Percentiles rank a stretch among this genome's conserved stretches.
Evolutionary conservation across 2,329 filamentous ascomycete genomes (phyloP).

Genomic region (Diaporthe ilicicola): DNA sequence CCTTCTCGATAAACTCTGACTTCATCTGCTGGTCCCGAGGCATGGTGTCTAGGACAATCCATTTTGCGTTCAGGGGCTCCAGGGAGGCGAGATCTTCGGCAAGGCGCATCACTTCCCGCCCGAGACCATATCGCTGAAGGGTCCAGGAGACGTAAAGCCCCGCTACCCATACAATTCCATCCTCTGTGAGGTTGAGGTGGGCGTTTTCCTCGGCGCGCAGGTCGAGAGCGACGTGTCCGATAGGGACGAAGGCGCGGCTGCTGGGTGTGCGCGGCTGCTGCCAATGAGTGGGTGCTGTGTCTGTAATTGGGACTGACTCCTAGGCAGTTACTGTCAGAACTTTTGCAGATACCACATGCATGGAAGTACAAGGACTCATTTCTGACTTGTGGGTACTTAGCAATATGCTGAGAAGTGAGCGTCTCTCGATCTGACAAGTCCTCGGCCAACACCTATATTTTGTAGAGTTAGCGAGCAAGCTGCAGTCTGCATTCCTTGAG

Average conservation of each 20-base stretch:
- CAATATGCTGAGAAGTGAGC: conserved; percentile 43
- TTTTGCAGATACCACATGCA: not conserved
- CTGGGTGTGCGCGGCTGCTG: conserved; percentile 42
- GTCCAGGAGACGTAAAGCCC: conserved; percentile 50
- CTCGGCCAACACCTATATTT: conserved; percentile 42
- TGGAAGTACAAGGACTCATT: not conserved
- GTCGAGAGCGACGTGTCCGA: conserved; percentile 52
- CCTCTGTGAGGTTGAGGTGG: conserved; percentile 42
- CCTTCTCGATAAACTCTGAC: conserved; percentile 11
- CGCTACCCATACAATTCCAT: conserved; percentile 46
- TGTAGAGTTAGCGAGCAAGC: not conserved
- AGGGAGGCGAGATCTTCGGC: conserved; percentile 19
- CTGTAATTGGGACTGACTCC: conserved; percentile 46
- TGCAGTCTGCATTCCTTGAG: not conserved
- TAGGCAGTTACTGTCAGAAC: conserved; percentile 31
- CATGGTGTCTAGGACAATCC: conserved; percentile 31
- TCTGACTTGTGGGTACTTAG: conserved; percentile 42
- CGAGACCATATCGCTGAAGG: conserved; percentile 25
- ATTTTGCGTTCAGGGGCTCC: not conserved
- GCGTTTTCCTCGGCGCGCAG: conserved; percentile 42
- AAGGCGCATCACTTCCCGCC: conserved; percentile 27
- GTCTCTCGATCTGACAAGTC: conserved; percentile 40
- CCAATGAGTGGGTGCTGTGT: conserved; percentile 45
- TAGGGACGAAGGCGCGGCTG: conserved; percentile 44
- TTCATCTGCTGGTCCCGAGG: conserved; percentile 28